Evolutionary conservation across 352 stramenopile genomes (phyloP), one percentile per base, ranked within the genome.

Genomic region (Paralagenidium karlingii): DNA sequence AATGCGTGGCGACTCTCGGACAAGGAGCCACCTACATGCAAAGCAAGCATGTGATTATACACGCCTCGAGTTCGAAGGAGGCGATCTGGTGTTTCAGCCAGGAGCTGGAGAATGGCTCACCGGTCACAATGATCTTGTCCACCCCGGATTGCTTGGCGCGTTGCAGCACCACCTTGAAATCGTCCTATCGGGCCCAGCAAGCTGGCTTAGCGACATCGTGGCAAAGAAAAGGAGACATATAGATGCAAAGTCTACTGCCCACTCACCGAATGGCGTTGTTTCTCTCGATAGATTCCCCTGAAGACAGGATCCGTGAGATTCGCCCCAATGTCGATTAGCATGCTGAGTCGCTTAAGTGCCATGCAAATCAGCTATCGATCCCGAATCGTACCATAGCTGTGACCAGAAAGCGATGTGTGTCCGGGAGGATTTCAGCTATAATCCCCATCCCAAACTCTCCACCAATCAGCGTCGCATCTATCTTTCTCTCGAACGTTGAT

Each of bases 301-400:
- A 94, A 98, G 45, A 94, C 79, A 12, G 77, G 60, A 49, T 98
- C 91, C 24, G 94, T 69, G 13, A 97, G 58, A 58, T 98, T 98
- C 34, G 85, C 86, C 44, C 91, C 93, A 57, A 97, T 96, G 58
- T 98, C 89, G 33, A 96, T 82, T 57, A 95, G 22, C 3, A n/a
- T n/a, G n/a, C n/a, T n/a, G n/a, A n/a, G n/a, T n/a, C n/a, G n/a
- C n/a, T n/a, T n/a, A n/a, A n/a, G n/a, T n/a, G n/a, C n/a, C n/a
- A n/a, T n/a, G n/a, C n/a, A n/a, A n/a, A n/a, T n/a, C n/a, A n/a
- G n/a, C n/a, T n/a, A n/a, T n/a, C n/a, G n/a, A n/a, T n/a, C n/a
- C n/a, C n/a, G n/a, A n/a, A n/a, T n/a, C n/a, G n/a, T n/a, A n/a
- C n/a, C n/a, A n/a, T n/a, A n/a, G n/a, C n/a, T n/a, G n/a, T n/a